Conservation (phyloP, 345 rosid genomes). For the Populus simonii region DNA sequence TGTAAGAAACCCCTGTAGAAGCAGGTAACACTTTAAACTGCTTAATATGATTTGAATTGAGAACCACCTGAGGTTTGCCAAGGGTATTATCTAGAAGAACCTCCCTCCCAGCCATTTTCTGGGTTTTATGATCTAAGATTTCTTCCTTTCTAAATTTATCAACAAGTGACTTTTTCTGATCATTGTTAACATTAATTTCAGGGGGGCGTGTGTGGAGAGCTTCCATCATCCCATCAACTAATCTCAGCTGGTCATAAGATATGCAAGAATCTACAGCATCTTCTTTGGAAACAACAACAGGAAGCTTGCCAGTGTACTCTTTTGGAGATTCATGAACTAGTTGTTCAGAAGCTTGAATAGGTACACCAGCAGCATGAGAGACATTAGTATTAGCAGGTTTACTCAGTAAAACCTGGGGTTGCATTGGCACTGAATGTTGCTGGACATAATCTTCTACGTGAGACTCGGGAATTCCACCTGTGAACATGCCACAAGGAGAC, state of each 20-base stretch:
- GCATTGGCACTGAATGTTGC: slow-evolving; percentile 22
- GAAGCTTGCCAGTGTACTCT: slow-evolving; percentile 32
- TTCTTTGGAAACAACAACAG: slow-evolving; percentile 26
- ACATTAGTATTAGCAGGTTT: slow-evolving; percentile 24
- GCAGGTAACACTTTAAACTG: slow-evolving; percentile 24
- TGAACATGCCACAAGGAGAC: slow-evolving; percentile 24
- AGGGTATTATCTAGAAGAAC: slow-evolving; percentile 30
- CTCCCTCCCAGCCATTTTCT: slow-evolving; percentile 32
- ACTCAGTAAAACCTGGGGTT: slow-evolving; percentile 22
- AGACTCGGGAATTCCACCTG: slow-evolving; percentile 28
- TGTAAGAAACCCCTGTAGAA: slow-evolving; percentile 23
- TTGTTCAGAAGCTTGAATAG: slow-evolving; percentile 34
- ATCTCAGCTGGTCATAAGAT: slow-evolving; percentile 27
- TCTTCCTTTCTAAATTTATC: slow-evolving; percentile 37
- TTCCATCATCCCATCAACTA: slow-evolving; percentile 44
- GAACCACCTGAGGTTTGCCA: slow-evolving; percentile 28
- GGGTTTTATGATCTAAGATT: slow-evolving; percentile 31
- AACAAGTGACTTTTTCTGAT: slow-evolving; percentile 30
- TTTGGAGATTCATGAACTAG: slow-evolving; percentile 30
- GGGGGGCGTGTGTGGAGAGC: slow-evolving; percentile 28
- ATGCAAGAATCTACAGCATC: slow-evolving; percentile 24
- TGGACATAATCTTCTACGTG: slow-evolving; percentile 28
- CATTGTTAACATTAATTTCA: slow-evolving; percentile 28
- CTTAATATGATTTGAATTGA: slow-evolving; percentile 28
- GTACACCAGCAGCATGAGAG: slow-evolving; percentile 22